Percentiles rank a stretch among this genome's conserved stretches.
Evolutionary conservation across 1,139 yeast genomes (phyloP).

Genomic region (Yamadazyma trypodendri): DNA sequence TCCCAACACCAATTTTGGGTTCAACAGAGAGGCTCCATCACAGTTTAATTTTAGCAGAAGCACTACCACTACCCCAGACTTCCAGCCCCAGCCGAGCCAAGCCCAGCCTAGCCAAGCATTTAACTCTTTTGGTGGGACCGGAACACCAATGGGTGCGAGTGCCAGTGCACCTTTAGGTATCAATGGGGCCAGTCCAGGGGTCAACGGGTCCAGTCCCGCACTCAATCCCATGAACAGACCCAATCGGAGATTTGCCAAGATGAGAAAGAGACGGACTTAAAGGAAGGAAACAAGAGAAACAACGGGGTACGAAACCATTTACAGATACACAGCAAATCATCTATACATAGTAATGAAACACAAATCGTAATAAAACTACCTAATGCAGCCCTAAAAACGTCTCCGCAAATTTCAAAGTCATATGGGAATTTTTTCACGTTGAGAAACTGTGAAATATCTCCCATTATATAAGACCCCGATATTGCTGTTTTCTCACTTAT

Average conservation of each 20-base stretch:
- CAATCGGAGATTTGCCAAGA: constrained; percentile 28
- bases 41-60: constrained; percentile 12
- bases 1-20: constrained; percentile 3
- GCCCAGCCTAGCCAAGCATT: too few relatives aligned
- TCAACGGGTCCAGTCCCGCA: constrained; percentile 1
- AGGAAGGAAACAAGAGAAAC: not conserved
- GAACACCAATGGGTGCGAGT: not conserved
- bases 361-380: too few relatives aligned
- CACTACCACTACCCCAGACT: constrained; percentile 16
- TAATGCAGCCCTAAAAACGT: too few relatives aligned
- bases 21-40: constrained; percentile 11
- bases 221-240: constrained; percentile 17
- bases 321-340: too few relatives aligned
- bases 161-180: constrained; percentile 2
- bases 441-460: constrained; percentile 1
- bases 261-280: constrained; percentile 27
- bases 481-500: not conserved
- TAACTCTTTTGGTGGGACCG: too few relatives aligned
- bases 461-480: not conserved
- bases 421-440: constrained; percentile 6
- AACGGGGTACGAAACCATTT: too few relatives aligned
- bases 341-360: too few relatives aligned
- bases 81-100: constrained; percentile 3
- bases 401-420: constrained; percentile 10
- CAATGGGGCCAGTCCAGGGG: constrained; percentile 1